These are phyloP conservation scores for Puya raimondii DNA, from an alignment of 176 grass and related monocot species.

Conservation along the genomic window DNA sequence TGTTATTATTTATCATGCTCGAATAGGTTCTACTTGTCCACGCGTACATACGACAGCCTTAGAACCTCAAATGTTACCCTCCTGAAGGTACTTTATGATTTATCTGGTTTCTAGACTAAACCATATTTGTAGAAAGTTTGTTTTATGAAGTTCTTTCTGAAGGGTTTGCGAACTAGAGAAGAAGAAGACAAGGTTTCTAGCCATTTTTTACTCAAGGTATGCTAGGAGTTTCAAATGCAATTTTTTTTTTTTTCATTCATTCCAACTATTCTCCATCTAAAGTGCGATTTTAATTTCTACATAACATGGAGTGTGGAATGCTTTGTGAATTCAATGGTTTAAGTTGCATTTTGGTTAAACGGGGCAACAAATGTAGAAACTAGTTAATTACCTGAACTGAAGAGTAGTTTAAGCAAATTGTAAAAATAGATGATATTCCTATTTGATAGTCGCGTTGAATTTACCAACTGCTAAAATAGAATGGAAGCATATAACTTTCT, in stretches of 20 bases:
- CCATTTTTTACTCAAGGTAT: conserved; percentile 78
- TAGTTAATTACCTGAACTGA: too few relatives aligned
- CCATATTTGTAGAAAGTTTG: not conserved
- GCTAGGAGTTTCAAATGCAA: conserved; percentile 8
- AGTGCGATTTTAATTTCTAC: not conserved
- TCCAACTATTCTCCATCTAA: not conserved
- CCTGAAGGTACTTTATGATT: conserved; percentile 44
- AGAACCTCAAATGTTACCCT: conserved; percentile 78
- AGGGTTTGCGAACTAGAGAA: conserved; percentile 79
- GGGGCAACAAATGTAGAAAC: too few relatives aligned
- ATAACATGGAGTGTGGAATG: too few relatives aligned
- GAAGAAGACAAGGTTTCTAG: conserved; percentile 93
- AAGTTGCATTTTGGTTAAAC: too few relatives aligned
- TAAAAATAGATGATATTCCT: too few relatives aligned
- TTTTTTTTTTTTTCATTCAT: conserved; percentile 7
- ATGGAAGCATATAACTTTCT: too few relatives aligned
- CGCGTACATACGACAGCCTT: conserved; percentile 54
- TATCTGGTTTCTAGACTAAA: conserved; percentile 6
- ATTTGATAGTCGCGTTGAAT: too few relatives aligned
- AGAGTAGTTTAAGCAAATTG: too few relatives aligned
- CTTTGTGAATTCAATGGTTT: too few relatives aligned
- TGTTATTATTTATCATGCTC: conserved; percentile 13
- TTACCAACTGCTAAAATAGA: too few relatives aligned
- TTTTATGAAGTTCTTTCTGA: not conserved
- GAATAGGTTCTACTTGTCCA: conserved; percentile 77